Conservation (phyloP, 306 rosid genomes). For the Ormosia semicastrata region DNA sequence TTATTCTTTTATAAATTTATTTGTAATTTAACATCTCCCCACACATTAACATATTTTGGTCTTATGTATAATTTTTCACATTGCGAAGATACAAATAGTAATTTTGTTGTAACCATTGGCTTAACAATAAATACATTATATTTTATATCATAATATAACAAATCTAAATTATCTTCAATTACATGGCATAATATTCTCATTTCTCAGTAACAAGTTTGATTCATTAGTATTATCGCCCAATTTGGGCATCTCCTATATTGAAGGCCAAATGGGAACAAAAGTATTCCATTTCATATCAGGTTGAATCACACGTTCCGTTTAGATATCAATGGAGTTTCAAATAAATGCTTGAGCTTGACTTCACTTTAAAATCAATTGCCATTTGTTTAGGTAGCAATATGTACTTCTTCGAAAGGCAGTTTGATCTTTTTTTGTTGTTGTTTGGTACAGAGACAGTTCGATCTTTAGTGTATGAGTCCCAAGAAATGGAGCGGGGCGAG, state of each 20-base stretch:
- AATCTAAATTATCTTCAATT: neutral
- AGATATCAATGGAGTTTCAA: neutral
- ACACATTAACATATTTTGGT: neutral
- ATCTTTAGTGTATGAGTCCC: neutral
- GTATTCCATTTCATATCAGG: neutral
- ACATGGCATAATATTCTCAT: neutral
- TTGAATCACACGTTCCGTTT: neutral
- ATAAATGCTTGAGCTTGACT: conserved; percentile 9
- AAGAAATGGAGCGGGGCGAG: neutral
- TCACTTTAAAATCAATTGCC: neutral
- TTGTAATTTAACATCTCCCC: neutral
- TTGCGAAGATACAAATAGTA: neutral
- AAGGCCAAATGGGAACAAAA: neutral
- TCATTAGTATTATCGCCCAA: neutral
- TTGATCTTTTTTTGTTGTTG: too few relatives aligned
- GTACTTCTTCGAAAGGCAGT: neutral
- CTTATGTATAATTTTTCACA: neutral
- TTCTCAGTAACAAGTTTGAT: neutral
- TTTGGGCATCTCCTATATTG: neutral
- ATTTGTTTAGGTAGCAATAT: neutral
- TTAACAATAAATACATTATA: neutral
- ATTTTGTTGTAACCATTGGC: conserved; percentile 11
- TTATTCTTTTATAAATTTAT: too few relatives aligned
- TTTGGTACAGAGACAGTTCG: neutral
- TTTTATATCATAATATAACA: neutral